Evolutionary conservation across 129 eudicot species (phyloP).

Genomic region (Saposhnikovia divaricata): DNA sequence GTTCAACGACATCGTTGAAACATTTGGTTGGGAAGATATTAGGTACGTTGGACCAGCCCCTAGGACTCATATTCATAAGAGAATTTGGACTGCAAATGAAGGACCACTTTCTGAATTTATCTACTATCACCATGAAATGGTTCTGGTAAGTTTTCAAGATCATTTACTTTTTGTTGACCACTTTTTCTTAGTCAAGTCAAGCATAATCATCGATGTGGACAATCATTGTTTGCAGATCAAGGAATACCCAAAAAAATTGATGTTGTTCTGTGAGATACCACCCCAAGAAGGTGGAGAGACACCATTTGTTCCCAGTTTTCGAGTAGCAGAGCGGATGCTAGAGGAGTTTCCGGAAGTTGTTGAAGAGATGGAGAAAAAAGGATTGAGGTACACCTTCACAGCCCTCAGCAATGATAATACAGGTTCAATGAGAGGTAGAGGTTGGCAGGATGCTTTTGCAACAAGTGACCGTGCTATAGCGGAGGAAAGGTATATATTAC

Average conservation of each 20-base stretch:
- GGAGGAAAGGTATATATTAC: constrained; percentile 38
- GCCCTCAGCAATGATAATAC: constrained; percentile 46
- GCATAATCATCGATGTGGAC: not conserved
- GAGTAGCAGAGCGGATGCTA: constrained; percentile 55
- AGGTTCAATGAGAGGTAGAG: constrained; percentile 64
- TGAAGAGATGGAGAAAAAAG: constrained; percentile 50
- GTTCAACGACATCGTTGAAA: constrained; percentile 55
- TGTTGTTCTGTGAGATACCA: constrained; percentile 60
- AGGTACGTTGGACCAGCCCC: constrained; percentile 86
- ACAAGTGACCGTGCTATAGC: constrained; percentile 57
- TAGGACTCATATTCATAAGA: constrained; percentile 53
- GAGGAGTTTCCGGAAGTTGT: constrained; percentile 75
- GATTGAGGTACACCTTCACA: constrained; percentile 58
- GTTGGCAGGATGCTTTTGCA: constrained; percentile 69
- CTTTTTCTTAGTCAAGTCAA: not conserved
- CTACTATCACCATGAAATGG: constrained; percentile 85
- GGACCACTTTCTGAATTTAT: constrained; percentile 72
- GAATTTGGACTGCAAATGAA: constrained; percentile 76
- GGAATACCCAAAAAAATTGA: constrained; percentile 55
- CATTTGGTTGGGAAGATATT: constrained; percentile 63
- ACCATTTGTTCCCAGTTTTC: constrained; percentile 72
- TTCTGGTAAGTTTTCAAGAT: constrained; percentile 34
- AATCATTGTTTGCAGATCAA: constrained; percentile 34
- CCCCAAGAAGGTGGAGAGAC: constrained; percentile 81
- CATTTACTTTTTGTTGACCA: not conserved